Conservation (phyloP, 768 basidiomycete species). For the Pleurotus tuoliensis region DNA sequence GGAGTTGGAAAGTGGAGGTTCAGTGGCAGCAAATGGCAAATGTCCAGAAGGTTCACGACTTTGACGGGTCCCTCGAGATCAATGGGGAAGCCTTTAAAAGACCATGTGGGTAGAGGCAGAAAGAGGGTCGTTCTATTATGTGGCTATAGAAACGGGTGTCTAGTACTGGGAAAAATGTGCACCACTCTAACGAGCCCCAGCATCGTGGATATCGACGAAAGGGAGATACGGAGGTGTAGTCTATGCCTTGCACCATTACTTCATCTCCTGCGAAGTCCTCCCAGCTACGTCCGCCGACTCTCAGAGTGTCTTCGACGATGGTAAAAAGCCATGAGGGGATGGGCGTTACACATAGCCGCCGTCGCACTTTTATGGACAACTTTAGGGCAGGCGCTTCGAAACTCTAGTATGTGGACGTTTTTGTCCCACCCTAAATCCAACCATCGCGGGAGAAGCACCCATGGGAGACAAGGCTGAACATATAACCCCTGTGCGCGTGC, state of each 20-base stretch:
- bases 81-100: not conserved
- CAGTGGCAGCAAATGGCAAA: not conserved
- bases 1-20: conserved; percentile 24
- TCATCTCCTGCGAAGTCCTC: conserved; percentile 88
- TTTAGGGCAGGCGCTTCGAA: conserved; percentile 22
- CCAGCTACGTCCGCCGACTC: conserved; percentile 36
- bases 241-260: conserved; percentile 87
- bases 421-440: not conserved
- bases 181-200: conserved; percentile 84
- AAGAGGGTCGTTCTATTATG: conserved; percentile 9
- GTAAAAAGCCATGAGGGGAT: conserved; percentile 43
- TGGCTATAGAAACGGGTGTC: conserved; percentile 2
- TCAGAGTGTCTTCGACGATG: conserved; percentile 29
- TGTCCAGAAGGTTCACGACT: not conserved
- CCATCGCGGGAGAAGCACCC: conserved; percentile 7
- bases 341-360: conserved; percentile 10
- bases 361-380: conserved; percentile 5
- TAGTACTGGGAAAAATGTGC: conserved; percentile 48
- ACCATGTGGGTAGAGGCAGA: not conserved
- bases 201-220: conserved; percentile 47
- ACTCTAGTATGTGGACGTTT: not conserved
- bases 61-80: too few relatives aligned
- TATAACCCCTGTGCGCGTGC: too few relatives aligned
- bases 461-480: not conserved
- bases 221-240: conserved; percentile 88